These are phyloP conservation scores for Neurospora sp. DNA, from an alignment of 495 filamentous ascomycete genomes.

Conservation along the genomic window DNA sequence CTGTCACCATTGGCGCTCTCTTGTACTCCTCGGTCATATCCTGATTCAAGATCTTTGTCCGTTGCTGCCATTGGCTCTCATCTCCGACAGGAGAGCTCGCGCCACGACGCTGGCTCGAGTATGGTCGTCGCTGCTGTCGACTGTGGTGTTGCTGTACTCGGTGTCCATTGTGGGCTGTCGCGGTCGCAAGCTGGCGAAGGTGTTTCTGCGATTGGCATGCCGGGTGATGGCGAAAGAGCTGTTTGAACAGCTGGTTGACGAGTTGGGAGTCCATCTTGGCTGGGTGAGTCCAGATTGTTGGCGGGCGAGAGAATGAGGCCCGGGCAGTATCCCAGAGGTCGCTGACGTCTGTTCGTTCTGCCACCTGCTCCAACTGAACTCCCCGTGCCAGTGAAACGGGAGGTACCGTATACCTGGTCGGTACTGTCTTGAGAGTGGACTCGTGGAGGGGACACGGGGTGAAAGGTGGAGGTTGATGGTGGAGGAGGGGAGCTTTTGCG, in stretches of 20 bases:
- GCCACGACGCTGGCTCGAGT: slow-evolving; percentile 14
- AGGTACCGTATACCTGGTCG: neutral
- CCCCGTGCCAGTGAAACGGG: neutral
- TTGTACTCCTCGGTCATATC: slow-evolving; percentile 73
- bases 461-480: neutral
- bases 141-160: slow-evolving; percentile 15
- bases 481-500: neutral
- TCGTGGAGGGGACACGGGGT: neutral
- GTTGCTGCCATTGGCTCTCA: slow-evolving; percentile 69
- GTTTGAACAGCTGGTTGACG: slow-evolving; percentile 67
- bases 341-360: neutral
- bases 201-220: slow-evolving; percentile 53
- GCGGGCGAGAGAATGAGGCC: neutral
- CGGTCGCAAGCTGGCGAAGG: slow-evolving; percentile 29
- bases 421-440: neutral
- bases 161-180: slow-evolving; percentile 26
- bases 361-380: neutral
- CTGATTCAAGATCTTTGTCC: slow-evolving; percentile 55
- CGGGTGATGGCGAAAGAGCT: slow-evolving; percentile 69
- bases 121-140: slow-evolving; percentile 14
- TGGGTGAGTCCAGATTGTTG: neutral
- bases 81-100: slow-evolving; percentile 14
- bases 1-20: slow-evolving; percentile 73
- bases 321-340: neutral
- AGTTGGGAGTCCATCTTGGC: slow-evolving; percentile 70